Base-by-base conservation (phyloP, 805 yeast genomes). In the Pichia occidentalis region DNA sequence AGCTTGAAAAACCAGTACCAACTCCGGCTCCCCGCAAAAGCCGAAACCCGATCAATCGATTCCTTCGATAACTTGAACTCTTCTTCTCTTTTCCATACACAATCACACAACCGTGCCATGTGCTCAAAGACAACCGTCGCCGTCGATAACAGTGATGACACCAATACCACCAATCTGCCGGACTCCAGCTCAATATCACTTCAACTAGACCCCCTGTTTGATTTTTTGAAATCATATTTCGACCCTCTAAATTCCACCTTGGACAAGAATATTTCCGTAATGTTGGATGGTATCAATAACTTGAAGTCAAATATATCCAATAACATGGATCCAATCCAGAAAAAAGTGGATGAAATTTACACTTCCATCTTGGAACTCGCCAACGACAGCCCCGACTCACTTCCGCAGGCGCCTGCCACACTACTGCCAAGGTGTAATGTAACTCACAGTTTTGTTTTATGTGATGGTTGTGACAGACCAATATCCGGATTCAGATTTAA, bases 401-500 rank as follows among this genome's bases (percentile, higher is more conserved):
- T n/a, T n/a, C n/a, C n/a, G n/a, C 13, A 20, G 21, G 4, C 7
- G n/a, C 17, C 21, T 24, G 17, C 17, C 3, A 16, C 40, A 37
- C 21, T 36, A 26, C 13, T 32, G 16, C 13, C 13, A 36, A 25
- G 31, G 22, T 22, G 30, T 18, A 18, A 14, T 14, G 11, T 37
- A 21, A 48, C 48, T 8, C 59, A 55, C 27, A 18, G 35, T 5
- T 40, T 41, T 22, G 48, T 59, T 18, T 24, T 45, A n/a, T 60
- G 65, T 42, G 64, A 61, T 43, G 53, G 54, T 13, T 62, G 66
- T 39, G 50, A 52, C 31, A 18, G 32, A 22, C 25, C 32, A 8
- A 48, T 56, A 17, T 31, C 20, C 5, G 81, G 81, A 7, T 44
- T 54, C 6, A 62, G 82, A 34, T 75, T 64, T 48, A 64, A 66